A percentile compares a stretch with the other conserved stretches of the same genome.
Conservation (phyloP, 2,329 filamentous ascomycete genomes). For the Hypoxylon sp. region DNA sequence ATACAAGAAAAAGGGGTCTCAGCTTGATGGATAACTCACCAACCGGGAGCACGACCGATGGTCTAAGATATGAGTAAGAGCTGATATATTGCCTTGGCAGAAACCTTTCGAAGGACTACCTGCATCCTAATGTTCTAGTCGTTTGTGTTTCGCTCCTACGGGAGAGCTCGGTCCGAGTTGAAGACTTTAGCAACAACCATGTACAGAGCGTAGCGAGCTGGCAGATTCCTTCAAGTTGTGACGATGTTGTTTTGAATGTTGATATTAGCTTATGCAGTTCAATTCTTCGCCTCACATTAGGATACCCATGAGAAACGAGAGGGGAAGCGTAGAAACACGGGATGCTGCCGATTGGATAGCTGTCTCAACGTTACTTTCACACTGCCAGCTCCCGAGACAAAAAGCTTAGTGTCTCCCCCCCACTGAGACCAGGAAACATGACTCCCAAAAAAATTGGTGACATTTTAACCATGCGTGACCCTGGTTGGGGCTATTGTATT, state of each 20-base stretch:
- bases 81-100: conserved; percentile 43
- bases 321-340: conserved; percentile 30
- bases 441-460: conserved; percentile 28
- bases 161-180: conserved; percentile 32
- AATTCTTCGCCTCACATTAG: conserved; percentile 28
- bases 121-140: conserved; percentile 3
- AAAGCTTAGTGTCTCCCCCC: conserved; percentile 44
- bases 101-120: conserved; percentile 13
- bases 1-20: conserved; percentile 32
- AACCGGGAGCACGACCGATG: conserved; percentile 24
- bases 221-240: conserved; percentile 10
- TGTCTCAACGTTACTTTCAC: conserved; percentile 34
- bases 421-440: conserved; percentile 36
- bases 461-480: conserved; percentile 35
- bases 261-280: conserved; percentile 35
- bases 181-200: conserved; percentile 8
- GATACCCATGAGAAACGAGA: conserved; percentile 30
- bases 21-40: conserved; percentile 15
- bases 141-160: conserved; percentile 25
- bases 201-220: conserved; percentile 26
- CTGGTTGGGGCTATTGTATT: conserved; percentile 32
- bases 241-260: conserved; percentile 27
- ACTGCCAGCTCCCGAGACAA: conserved; percentile 45
- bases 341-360: conserved; percentile 42
- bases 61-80: conserved; percentile 33